These are phyloP conservation scores for Xylaria intraflava DNA, from an alignment of 495 filamentous ascomycete species.

Conservation along the genomic window DNA sequence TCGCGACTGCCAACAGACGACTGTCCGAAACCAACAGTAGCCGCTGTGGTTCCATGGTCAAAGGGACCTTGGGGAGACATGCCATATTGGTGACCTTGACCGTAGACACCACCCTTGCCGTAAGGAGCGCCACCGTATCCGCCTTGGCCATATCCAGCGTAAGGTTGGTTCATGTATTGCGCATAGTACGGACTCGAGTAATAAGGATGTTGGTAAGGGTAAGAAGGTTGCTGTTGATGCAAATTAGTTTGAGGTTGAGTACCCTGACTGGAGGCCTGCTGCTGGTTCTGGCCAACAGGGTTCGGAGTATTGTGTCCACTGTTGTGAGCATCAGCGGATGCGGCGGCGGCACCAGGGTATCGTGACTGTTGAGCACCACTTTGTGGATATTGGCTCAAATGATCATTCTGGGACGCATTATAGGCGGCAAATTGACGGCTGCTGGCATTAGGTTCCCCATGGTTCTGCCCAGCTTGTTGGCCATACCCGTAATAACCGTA, in stretches of 20 bases:
- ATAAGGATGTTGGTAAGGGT: slow-evolving; percentile 76
- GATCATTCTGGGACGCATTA: slow-evolving; percentile 63
- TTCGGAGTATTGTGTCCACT: slow-evolving; percentile 87
- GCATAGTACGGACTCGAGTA: slow-evolving; percentile 38
- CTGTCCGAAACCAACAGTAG: slow-evolving; percentile 63
- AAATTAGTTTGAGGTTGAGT: slow-evolving; percentile 49
- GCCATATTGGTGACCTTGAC: slow-evolving; percentile 72
- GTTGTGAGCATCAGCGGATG: slow-evolving; percentile 63
- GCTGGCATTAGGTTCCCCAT: slow-evolving; percentile 67
- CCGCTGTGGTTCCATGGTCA: slow-evolving; percentile 73
- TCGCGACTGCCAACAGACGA: slow-evolving; percentile 63
- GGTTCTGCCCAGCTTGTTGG: slow-evolving; percentile 52
- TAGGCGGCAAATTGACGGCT: slow-evolving; percentile 71
- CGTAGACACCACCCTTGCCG: slow-evolving; percentile 75
- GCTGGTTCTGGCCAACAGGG: slow-evolving; percentile 63
- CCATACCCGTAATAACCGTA: slow-evolving; percentile 77
- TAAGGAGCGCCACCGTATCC: slow-evolving; percentile 66
- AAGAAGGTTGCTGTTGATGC: slow-evolving; percentile 54
- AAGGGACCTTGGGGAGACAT: slow-evolving; percentile 65
- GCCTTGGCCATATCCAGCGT: slow-evolving; percentile 59
- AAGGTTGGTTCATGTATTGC: slow-evolving; percentile 67
- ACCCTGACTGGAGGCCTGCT: slow-evolving; percentile 33
- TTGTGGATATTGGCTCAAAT: slow-evolving; percentile 66
- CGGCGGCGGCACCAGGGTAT: slow-evolving; percentile 64
- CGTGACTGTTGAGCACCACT: slow-evolving; percentile 56